Base-by-base conservation (phyloP, 2,329 filamentous ascomycete genomes). In the Sclerotiophoma versabilis region DNA sequence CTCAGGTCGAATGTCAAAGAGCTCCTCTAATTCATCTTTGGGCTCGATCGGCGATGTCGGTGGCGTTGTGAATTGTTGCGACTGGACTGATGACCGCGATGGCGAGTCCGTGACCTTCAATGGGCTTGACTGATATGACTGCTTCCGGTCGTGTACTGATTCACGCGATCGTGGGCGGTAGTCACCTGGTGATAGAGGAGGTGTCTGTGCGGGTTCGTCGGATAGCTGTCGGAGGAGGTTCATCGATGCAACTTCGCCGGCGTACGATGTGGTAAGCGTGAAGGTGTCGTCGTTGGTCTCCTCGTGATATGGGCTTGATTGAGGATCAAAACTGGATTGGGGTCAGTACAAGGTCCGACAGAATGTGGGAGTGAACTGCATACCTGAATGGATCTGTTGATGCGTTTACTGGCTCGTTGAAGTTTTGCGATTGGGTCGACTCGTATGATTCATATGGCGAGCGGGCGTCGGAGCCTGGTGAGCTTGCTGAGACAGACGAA, bases 151-250 rank as follows among this genome's bases (percentile, higher is more conserved):
- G 23, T 54, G 62, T 11, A 41, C 44, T 2, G 68, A 69, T n/a
- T 66, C 67, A 8, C 64, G 55, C 4, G 72, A 71, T 17, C 59
- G 50, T 8, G 69, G 66, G 26, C 65, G 62, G 30, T 57, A 42
- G n/a, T 75, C 65, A 26, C 59, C 69, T 20, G 74, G 73, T 36
- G 73, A 75, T 64, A 74, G 70, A 25, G 73, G 74, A 45, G 73
- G 73, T 17, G 73, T 76, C 36, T 75, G 69, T 23, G 68, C 65
- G 27, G 51, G 39, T 29, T 68, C 64, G 36, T 68, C 62, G 23
- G 71, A 72, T 17, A 76, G 64, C n/a, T 73, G 69, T 43, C 73
- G 72, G 15, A 75, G 59, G 14, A 74, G 63, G 55, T 69, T 69
- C 57, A 73, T 66, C 8, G 71, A 71, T 30, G 67, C 61, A 15